A percentile compares a stretch with the other conserved stretches of the same genome.
Evolutionary conservation across 805 yeast species (phyloP).

Genomic region (Barnettozyma populi): DNA sequence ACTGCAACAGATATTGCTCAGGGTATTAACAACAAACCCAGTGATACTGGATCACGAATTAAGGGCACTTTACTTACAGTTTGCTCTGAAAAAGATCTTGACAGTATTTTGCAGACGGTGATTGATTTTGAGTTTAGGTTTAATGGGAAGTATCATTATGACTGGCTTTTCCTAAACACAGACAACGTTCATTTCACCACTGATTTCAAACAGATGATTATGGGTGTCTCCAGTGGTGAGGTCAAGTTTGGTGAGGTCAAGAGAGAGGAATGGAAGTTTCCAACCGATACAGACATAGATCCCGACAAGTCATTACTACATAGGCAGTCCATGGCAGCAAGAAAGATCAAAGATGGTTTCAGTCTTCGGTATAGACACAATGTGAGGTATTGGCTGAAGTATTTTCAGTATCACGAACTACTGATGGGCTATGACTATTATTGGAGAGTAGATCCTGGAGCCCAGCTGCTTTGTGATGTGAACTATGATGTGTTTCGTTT

Average conservation of each 20-base stretch:
- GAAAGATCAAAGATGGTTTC: constrained; percentile 67
- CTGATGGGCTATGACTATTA: constrained; percentile 71
- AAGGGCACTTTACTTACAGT: constrained; percentile 44
- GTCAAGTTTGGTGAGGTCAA: constrained; percentile 72
- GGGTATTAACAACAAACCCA: not conserved
- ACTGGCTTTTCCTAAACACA: constrained; percentile 82
- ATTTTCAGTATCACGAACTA: constrained; percentile 67
- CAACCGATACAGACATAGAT: constrained; percentile 60
- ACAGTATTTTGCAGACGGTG: constrained; percentile 46
- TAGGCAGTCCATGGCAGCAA: constrained; percentile 47
- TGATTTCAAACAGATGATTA: constrained; percentile 55
- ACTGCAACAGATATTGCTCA: not conserved
- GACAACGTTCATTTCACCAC: constrained; percentile 62
- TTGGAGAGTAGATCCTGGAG: constrained; percentile 91
- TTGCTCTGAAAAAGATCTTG: constrained; percentile 57
- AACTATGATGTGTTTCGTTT: constrained; percentile 53
- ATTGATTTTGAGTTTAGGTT: constrained; percentile 31
- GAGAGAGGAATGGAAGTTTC: constrained; percentile 79
- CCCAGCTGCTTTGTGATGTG: constrained; percentile 67
- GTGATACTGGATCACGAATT: constrained; percentile 3
- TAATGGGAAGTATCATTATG: constrained; percentile 64
- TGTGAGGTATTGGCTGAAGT: constrained; percentile 70
- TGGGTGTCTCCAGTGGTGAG: constrained; percentile 54
- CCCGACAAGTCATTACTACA: constrained; percentile 59
- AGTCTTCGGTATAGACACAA: constrained; percentile 79